Base-by-base conservation (phyloP, 106 monocot species). In the Ottelia alismoides region DNA sequence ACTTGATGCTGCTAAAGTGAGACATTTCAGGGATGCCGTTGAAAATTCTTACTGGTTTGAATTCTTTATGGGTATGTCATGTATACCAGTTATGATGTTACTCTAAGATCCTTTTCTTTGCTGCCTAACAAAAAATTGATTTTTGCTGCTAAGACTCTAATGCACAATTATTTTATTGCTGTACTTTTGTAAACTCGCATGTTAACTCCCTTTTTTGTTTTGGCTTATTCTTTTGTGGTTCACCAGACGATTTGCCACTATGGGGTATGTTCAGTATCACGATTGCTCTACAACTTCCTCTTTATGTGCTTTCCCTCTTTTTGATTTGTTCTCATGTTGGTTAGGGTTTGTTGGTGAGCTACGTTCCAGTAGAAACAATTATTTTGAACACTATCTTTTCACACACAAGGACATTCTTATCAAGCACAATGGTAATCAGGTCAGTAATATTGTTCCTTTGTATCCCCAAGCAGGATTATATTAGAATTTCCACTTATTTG, bases 61-160 rank as follows among this genome's bases (percentile, higher is more conserved):
- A 57, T 74, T 92, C 20, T 92, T 92, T 55, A 74, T 92, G n/a
- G 92, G 92, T 92, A 82, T 62, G 60, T n/a, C n/a, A n/a, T 68
- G 49, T 11, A 20, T 3, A 64, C 12, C 11, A 20, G 2, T 51
- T 18, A 32, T 22, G 12, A 31, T 28, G 27, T 50, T n/a, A 19
- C 28, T 29, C 45, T 52, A n/a, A n/a, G n/a, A n/a, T n/a, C n/a
- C n/a, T n/a, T n/a, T n/a, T n/a, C n/a, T n/a, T n/a, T n/a, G n/a
- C n/a, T n/a, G n/a, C n/a, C n/a, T n/a, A n/a, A n/a, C n/a, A n/a
- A n/a, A n/a, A n/a, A n/a, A n/a, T n/a, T n/a, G n/a, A n/a, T n/a
- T n/a, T n/a, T n/a, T n/a, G n/a, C n/a, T n/a, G n/a, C n/a, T n/a
- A n/a, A n/a, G n/a, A n/a, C n/a, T n/a, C n/a, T n/a, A n/a, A n/a